Conservation (phyloP, 2,329 filamentous ascomycete species). For the Venturia oleaginea region DNA sequence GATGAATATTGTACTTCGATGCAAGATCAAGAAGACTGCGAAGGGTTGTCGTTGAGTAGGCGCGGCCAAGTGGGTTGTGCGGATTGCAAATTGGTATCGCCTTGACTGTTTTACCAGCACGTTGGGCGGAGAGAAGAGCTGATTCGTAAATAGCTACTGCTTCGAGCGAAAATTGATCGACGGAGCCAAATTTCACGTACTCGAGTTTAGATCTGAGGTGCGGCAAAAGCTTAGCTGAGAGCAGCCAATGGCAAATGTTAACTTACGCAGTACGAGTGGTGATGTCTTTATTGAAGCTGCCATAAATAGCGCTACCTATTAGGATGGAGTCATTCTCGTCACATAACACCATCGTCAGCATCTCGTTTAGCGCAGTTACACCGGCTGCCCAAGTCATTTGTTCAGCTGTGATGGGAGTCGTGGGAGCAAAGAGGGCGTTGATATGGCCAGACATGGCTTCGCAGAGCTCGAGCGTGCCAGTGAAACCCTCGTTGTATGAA, state of each 20-base stretch:
- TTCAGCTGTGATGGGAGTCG: conserved; percentile 24
- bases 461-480: conserved; percentile 31
- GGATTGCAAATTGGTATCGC: conserved; percentile 37
- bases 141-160: conserved; percentile 30
- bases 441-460: conserved; percentile 33
- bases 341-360: conserved; percentile 34
- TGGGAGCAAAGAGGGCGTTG: conserved; percentile 31
- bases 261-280: conserved; percentile 30
- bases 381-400: conserved; percentile 35
- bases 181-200: conserved; percentile 28
- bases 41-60: conserved; percentile 22
- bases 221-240: not conserved
- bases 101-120: conserved; percentile 27
- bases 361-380: conserved; percentile 33
- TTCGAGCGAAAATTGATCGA: conserved; percentile 30
- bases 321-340: conserved; percentile 39
- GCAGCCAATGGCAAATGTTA: conserved; percentile 14
- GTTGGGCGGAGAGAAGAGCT: conserved; percentile 25
- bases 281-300: conserved; percentile 41
- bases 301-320: conserved; percentile 38
- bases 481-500: conserved; percentile 33
- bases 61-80: conserved; percentile 33
- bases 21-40: conserved; percentile 23
- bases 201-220: conserved; percentile 26
- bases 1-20: conserved; percentile 23